Evolutionary conservation across 345 rosid genomes (phyloP), one percentile per base, ranked within the genome.

Genomic region (Lepidium sativum): DNA sequence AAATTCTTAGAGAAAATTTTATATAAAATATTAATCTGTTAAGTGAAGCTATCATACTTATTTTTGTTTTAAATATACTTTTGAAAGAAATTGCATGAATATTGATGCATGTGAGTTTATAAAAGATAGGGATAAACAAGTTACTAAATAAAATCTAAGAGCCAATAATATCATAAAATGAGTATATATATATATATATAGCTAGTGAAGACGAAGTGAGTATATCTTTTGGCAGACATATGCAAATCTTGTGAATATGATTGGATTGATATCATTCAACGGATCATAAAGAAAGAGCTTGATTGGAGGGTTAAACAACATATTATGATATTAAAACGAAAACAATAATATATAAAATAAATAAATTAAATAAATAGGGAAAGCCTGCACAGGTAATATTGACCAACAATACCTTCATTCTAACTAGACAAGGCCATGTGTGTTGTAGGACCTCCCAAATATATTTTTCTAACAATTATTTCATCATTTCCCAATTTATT

Each of bases 361-460:
- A 6, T 59, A 7, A 4, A 25, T 25, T 1, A 25, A 25, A 25
- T 4, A 25, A 25, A 60, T 43, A 66, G 16, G 64, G 49, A 66
- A 41, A 54, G 48, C 73, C 60, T 77, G 74, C 78, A 68, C 73
- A 76, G 76, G 74, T 73, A 56, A 80, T 78, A 77, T 83, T 82
- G 88, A 83, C 92, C 83, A 77, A 75, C 69, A 54, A 80, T 69
- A 67, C 70, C 67, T 66, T 65, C 83, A 78, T 78, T 83, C 83
- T 82, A 70, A 81, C 83, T 75, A 74, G 97, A 91, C 96, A 91
- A 80, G 75, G 80, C 81, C 97, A 88, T 78, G 82, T 84, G 96
- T 73, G 67, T 66, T 82, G 96, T 86, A 86, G 97, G 97, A 71
- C 96, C 96, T 76, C 57, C 50, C 71, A 68, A 68, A 71, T 49